Conservation (phyloP, 2,329 filamentous ascomycete genomes). For the Capronia coronata region DNA sequence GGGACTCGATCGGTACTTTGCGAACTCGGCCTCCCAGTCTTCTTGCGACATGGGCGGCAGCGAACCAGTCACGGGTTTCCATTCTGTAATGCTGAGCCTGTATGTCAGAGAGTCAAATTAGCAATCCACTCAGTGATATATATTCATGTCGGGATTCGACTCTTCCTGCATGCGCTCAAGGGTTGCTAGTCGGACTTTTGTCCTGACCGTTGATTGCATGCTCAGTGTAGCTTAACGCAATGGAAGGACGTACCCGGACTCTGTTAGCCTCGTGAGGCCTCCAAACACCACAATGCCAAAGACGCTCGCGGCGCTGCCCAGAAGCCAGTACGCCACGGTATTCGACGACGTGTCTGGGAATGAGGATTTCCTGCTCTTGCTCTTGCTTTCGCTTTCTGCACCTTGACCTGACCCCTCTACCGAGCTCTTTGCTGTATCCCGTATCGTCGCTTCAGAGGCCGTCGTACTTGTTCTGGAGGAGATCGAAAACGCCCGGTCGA, state of each 20-base stretch:
- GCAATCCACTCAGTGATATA: neutral
- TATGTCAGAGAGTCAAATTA: neutral
- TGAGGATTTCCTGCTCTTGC: slow-evolving; percentile 17
- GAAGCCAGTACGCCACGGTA: slow-evolving; percentile 80
- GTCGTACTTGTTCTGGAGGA: slow-evolving; percentile 11
- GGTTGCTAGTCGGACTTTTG: no score
- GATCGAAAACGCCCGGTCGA: slow-evolving; percentile 11
- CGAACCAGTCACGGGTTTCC: slow-evolving; percentile 90
- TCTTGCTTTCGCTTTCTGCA: slow-evolving; percentile 7
- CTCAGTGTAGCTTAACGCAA: neutral
- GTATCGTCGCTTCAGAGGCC: neutral
- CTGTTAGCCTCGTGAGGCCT: slow-evolving; percentile 84
- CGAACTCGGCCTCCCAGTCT: slow-evolving; percentile 89
- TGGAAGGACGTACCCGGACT: slow-evolving; percentile 66
- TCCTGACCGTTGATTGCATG: no score
- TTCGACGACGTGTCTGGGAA: slow-evolving; percentile 63
- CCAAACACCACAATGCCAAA: slow-evolving; percentile 97
- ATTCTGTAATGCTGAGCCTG: slow-evolving; percentile 96
- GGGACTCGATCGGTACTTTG: slow-evolving; percentile 84
- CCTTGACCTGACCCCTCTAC: neutral
- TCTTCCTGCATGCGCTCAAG: slow-evolving; percentile 6
- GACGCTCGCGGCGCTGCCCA: slow-evolving; percentile 84
- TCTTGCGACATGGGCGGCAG: slow-evolving; percentile 69
- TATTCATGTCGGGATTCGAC: neutral
- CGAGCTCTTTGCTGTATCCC: neutral